Evolutionary conservation across 2,329 filamentous ascomycete species (phyloP), one percentile per base, ranked within the genome.

Genomic region (Penicillium sp.): DNA sequence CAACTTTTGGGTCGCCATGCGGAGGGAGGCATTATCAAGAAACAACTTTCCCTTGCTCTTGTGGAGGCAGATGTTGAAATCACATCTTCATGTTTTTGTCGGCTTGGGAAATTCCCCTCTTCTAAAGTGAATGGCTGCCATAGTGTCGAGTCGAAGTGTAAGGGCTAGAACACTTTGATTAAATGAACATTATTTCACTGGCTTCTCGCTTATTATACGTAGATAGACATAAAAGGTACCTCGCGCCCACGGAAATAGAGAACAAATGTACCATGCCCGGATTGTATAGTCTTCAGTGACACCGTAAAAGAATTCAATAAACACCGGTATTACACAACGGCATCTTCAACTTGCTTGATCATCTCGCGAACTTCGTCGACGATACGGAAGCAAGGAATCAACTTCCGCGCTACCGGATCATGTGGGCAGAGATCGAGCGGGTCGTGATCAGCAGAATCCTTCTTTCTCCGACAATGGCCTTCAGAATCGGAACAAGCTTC

Each of bases 11-110:
- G 81, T 0, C 72, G 77, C 9, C 58, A 56, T 5, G 72, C 69
- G 0, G 81, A 84, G 63, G 80, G 79, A 9, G 66, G 60, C 3
- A 73, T 77, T 14, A 68, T 84, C 11, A 65, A 73, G 50, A 68
- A 77, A 58, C 78, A 82, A 67, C 67, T 88, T 55, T 73, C 75
- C 43, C 55, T 79, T 53, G 82, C 83, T 0, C 58, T 80, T 54
- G 80, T 77, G 3, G 75, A 78, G 47, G 83, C 85, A 0, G 86
- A 88, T 72, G 80, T 88, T 19, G 70, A 75, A 0, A 77, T 88
- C 5, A 74, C 68, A 25, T 75, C 80, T 9, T 85, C 82, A 3
- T 87, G 84, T 61, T 86, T 82, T 63, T 87, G 82, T 58, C 67
- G 77, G 46, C 55, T 69, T 33, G 62, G 59, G 4, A 51, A 51